Base-by-base conservation (phyloP, 352 stramenopile genomes). In the Nothophytophthora sp. region DNA sequence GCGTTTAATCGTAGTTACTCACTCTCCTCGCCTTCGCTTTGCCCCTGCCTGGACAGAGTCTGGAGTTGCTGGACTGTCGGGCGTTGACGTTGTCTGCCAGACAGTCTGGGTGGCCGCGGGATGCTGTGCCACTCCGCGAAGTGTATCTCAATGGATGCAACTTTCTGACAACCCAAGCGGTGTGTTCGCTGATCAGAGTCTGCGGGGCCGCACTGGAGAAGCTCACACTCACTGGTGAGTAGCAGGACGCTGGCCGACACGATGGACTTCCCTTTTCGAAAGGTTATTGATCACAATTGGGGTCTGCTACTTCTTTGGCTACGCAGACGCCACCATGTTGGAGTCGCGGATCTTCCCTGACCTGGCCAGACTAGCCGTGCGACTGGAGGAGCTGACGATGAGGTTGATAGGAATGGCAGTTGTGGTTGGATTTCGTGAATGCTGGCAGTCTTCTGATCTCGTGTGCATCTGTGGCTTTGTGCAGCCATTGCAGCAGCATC, bases 11-110 rank as follows among this genome's bases (percentile, higher is more conserved):
- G n/a, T n/a, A n/a, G n/a, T n/a, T n/a, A n/a, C n/a, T n/a, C n/a
- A n/a, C n/a, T n/a, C n/a, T n/a, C n/a, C n/a, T n/a, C n/a, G n/a
- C n/a, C n/a, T n/a, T n/a, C n/a, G n/a, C n/a, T n/a, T n/a, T 3
- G 18, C 18, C 25, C 8, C 30, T 29, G 28, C 15, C 20, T 50
- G 16, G 13, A 25, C 15, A 90, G 79, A 82, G 42, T 30, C 45
- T 90, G 25, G 73, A 88, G 54, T 43, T 87, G 12, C 55, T 87
- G 20, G 73, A 88, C 46, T 90, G 76, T 29, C 61, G 78, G 2
- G 62, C 56, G 2, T 55, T 89, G 24, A 67, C 60, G 6, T 47
- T 90, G n/a, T 63, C n/a, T n/a, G n/a, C n/a, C n/a, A n/a, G n/a
- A n/a, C n/a, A n/a, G n/a, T n/a, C 53, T 18, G 55, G 63, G 5